Evolutionary conservation across 106 monocot genomes (phyloP), one percentile per base, ranked within the genome.

Genomic region (Dioscorea dumetorum): DNA sequence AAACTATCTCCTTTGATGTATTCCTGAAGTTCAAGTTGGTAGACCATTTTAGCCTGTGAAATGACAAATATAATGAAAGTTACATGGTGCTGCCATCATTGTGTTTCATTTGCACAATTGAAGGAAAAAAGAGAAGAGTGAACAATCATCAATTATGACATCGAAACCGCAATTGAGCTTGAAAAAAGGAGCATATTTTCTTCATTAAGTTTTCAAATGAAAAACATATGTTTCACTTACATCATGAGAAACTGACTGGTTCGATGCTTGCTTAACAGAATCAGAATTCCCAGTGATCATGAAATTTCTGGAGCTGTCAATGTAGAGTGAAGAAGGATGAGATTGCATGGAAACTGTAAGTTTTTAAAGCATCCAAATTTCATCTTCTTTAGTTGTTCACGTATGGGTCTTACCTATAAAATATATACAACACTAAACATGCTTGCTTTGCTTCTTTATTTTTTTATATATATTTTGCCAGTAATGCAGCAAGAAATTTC

Each of bases 1-100:
- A 3, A 20, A 9, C 17, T 69, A 33, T 35, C 84, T 68, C 81
- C 67, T 71, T 41, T 66, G 12, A 58, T 68, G 49, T 31, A 68
- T 59, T 57, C 72, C 67, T 69, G 50, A 50, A 48, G 10, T 70
- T 74, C n/a, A 18, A 62, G 66, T 34, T 41, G 22, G 28, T 52
- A 32, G 22, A 33, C 58, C 41, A 63, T 60, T 19, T 67, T 75
- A 74, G 33, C 75, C 88, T 93, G 86, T 68, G 70, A 61, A 35
- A 53, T 34, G 15, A 34, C 22, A 50, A 57, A 70, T 56, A 61
- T 22, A 16, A 23, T 20, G 22, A 53, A 22, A 14, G 12, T 14
- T 48, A 41, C 41, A 41, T 41, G 41, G 28, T 10, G 9, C 5
- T 41, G 41, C 41, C 41, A 41, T 41, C 41, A 41, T 41, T 41